Conservation (phyloP, 345 rosid species). For the Excoecaria agallocha region DNA sequence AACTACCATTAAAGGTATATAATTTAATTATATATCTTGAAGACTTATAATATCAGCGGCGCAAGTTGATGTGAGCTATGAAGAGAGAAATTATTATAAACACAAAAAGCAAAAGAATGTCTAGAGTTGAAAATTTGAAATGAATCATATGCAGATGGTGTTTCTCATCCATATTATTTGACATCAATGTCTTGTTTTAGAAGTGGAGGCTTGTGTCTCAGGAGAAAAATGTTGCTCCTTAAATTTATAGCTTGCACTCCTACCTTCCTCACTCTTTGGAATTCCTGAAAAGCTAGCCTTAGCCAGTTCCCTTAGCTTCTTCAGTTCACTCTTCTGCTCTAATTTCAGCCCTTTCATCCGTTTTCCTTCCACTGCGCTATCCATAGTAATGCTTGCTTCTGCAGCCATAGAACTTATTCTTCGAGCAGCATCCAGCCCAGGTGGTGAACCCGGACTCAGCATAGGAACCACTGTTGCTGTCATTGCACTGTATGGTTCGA, state of each 20-base stretch:
- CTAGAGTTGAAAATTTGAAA: background rate
- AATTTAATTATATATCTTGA: too few relatives aligned
- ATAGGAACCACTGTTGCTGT: constrained; percentile 52
- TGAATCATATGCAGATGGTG: background rate
- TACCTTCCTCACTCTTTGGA: constrained; percentile 25
- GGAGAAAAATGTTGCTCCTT: constrained; percentile 7
- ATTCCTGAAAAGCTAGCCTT: constrained; percentile 43
- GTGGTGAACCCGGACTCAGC: constrained; percentile 37
- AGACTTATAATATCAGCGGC: too few relatives aligned
- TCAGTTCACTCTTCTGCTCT: constrained; percentile 38
- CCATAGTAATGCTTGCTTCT: constrained; percentile 10
- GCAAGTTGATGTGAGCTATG: too few relatives aligned
- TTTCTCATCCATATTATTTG: background rate
- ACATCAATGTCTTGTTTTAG: constrained; percentile 18
- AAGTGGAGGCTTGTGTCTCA: constrained; percentile 24
- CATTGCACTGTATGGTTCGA: constrained; percentile 30
- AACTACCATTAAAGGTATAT: too few relatives aligned
- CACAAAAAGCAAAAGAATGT: background rate
- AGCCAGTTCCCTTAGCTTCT: constrained; percentile 49
- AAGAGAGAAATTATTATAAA: too few relatives aligned
- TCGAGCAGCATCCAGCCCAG: constrained; percentile 10
- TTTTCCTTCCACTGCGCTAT: constrained; percentile 23
- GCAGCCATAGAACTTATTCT: constrained; percentile 10
- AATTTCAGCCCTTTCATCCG: constrained; percentile 19
- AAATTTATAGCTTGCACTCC: constrained; percentile 19